Evolutionary conservation across 2,329 filamentous ascomycete species (phyloP), one percentile per base, ranked within the genome.

Genomic region (Nannizzia gypsea): DNA sequence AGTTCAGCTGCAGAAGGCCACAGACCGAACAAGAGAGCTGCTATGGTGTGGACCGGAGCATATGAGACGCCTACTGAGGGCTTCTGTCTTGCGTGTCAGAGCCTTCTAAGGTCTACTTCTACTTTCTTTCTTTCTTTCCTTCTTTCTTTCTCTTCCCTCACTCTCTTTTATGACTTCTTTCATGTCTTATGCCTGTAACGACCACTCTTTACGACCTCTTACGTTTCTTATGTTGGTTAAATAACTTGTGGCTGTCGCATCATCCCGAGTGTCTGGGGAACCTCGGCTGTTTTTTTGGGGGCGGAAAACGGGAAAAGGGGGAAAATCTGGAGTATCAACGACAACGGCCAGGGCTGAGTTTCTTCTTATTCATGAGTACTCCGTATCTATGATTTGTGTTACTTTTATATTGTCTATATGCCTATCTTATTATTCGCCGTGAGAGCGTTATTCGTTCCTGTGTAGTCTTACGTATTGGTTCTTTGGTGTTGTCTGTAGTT

Each of bases 1-100:
- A 3, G 65, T 70, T 58, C 66, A 67, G 36, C 64, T 54, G 26
- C 50, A 54, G 26, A 54, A 63, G 60, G 63, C 66, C 17, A 65
- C 66, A 26, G 64, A 64, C 9, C 66, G 63, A 60, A 68, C 66
- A 24, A 64, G 66, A 31, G 67, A 69, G 60, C 58, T 69, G 36
- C 57, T 70, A 34, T 67, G 63, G 64, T 68, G 65, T n/a, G 66
- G 61, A 20, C 65, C 69, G 26, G 67, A 72, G 62, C 70, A 72
- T 66, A 67, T 72, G 68, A 69, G 68, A 64, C 65, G 64, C 58
- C 59, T 69, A 57, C 60, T 69, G 48, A 64, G 62, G 57, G 58
- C 67, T 58, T 70, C 67, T 11, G 57, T 63, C 55, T 58, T 65
- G 44, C 59, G 61, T 50, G 63, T 63, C 59, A 38, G 63, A 56